Evolutionary conservation across 2,329 filamentous ascomycete species (phyloP).

Genomic region (Aspergillus ibericus): DNA sequence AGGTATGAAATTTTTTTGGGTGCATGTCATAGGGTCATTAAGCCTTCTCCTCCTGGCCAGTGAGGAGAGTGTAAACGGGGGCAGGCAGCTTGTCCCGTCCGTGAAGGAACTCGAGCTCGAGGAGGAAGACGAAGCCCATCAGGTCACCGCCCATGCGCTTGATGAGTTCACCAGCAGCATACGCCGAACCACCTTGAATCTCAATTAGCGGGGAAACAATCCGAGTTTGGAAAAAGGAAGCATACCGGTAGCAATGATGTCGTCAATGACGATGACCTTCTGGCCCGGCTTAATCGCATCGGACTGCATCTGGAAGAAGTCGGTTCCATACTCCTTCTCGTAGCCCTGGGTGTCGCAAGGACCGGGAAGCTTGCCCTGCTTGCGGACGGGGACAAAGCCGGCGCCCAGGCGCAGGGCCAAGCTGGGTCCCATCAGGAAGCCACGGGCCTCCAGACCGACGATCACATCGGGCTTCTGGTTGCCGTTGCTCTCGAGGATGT

Average conservation of each 20-base stretch:
- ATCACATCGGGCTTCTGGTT: constrained; percentile 77
- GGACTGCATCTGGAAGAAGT: constrained; percentile 93
- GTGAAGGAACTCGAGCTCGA: constrained; percentile 91
- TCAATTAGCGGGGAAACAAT: constrained; percentile 4
- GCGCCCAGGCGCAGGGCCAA: constrained; percentile 80
- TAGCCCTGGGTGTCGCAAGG: constrained; percentile 81
- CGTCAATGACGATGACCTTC: constrained; percentile 90
- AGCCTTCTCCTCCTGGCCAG: constrained; percentile 52
- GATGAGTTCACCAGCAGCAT: constrained; percentile 82
- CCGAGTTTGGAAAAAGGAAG: not conserved
- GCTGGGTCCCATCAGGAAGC: constrained; percentile 91
- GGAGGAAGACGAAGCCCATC: constrained; percentile 88
- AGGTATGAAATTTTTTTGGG: constrained; percentile 7
- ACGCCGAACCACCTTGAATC: constrained; percentile 81
- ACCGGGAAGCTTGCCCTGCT: constrained; percentile 93
- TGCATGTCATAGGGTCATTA: constrained; percentile 8
- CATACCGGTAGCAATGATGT: constrained; percentile 97
- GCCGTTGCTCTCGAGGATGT: constrained; percentile 66
- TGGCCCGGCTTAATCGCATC: constrained; percentile 82
- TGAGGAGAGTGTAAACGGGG: constrained; percentile 80
- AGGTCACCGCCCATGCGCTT: constrained; percentile 81
- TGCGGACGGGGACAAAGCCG: constrained; percentile 88
- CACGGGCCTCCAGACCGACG: constrained; percentile 88
- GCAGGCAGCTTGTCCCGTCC: constrained; percentile 85
- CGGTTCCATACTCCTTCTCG: constrained; percentile 93